Conservation (phyloP, 129 eudicot species). For the Scalesia atractyloides region DNA sequence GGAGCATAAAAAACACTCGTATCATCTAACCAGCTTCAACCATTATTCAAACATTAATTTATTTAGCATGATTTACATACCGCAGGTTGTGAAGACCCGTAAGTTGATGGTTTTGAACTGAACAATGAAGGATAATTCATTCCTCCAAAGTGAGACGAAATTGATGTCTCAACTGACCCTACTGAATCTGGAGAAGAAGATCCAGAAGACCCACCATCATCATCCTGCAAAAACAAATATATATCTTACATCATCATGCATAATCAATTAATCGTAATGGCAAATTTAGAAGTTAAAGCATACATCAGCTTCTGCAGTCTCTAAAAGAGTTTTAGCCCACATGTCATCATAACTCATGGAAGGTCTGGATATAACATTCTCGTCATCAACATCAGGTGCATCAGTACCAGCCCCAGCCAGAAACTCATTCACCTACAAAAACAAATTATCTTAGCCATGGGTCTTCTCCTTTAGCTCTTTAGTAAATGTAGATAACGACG, state of each 20-base stretch:
- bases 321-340: constrained; percentile 98
- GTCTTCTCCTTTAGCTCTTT: background rate
- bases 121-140: constrained; percentile 94
- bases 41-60: background rate
- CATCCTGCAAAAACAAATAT: constrained; percentile 45
- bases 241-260: background rate
- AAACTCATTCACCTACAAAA: constrained; percentile 83
- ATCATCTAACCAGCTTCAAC: background rate
- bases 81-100: constrained; percentile 69
- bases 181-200: constrained; percentile 87
- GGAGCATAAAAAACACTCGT: background rate
- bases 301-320: constrained; percentile 85
- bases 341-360: constrained; percentile 82
- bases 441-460: background rate
- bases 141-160: constrained; percentile 97
- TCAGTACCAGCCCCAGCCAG: constrained; percentile 98
- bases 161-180: constrained; percentile 97
- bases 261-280: background rate
- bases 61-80: constrained; percentile 35
- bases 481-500: background rate
- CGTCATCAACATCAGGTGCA: constrained; percentile 98
- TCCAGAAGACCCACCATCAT: constrained; percentile 77
- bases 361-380: constrained; percentile 77
- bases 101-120: constrained; percentile 78
- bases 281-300: constrained; percentile 15